Conservation (phyloP, 2,329 filamentous ascomycete species). For the Fusarium piperis region DNA sequence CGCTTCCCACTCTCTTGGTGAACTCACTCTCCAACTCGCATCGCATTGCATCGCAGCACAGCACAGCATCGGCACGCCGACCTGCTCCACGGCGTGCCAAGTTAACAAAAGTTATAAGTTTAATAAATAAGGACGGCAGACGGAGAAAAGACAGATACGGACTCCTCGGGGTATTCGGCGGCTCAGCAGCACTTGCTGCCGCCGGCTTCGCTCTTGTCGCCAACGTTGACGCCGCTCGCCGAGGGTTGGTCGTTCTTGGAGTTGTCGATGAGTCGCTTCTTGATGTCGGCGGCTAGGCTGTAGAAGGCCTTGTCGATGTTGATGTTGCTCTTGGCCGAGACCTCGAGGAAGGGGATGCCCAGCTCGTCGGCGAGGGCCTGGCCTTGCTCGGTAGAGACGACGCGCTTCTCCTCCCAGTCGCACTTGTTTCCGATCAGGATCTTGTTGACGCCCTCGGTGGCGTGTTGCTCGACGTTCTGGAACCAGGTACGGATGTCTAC, state of each 20-base stretch:
- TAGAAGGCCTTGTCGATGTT: slow-evolving; percentile 99
- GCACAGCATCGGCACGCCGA: slow-evolving; percentile 22
- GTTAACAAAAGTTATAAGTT: slow-evolving; percentile 38
- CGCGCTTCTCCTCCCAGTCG: slow-evolving; percentile 99
- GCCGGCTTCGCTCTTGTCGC: slow-evolving; percentile 66
- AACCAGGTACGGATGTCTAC: slow-evolving; percentile 99
- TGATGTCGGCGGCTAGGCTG: slow-evolving; percentile 93
- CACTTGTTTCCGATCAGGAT: slow-evolving; percentile 99
- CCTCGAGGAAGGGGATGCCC: slow-evolving; percentile 97
- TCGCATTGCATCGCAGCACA: neutral
- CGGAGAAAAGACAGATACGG: slow-evolving; percentile 34
- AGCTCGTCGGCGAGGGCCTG: slow-evolving; percentile 95
- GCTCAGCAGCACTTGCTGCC: slow-evolving; percentile 81
- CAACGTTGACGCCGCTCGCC: slow-evolving; percentile 73
- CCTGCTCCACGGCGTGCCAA: slow-evolving; percentile 28
- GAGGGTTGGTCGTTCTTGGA: slow-evolving; percentile 76
- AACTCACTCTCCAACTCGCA: slow-evolving; percentile 33
- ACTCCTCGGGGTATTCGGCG: slow-evolving; percentile 18
- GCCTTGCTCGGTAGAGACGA: slow-evolving; percentile 90
- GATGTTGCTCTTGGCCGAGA: slow-evolving; percentile 98
- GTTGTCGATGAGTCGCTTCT: slow-evolving; percentile 96
- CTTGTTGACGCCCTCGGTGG: slow-evolving; percentile 98
- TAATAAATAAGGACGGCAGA: slow-evolving; percentile 39
- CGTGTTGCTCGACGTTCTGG: slow-evolving; percentile 97
- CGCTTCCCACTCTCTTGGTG: slow-evolving; percentile 19